phyloP scores from a whole-genome alignment of 169 alveolate species.

The Cryptosporidium felis region DNA sequence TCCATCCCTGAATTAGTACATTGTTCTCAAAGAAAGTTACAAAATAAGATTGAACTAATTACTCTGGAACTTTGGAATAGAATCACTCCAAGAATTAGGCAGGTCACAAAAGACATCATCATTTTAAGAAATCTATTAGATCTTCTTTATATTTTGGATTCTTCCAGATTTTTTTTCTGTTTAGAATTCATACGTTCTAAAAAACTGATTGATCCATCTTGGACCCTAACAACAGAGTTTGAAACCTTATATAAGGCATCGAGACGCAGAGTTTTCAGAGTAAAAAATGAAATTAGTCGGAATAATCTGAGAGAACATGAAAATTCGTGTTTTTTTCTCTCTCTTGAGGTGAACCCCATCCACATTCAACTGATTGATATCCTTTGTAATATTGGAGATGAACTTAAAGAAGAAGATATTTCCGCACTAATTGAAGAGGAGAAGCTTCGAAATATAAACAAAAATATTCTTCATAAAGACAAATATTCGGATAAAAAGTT shows the following conservation, averaged over 20 bases:
- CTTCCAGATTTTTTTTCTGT: slow-evolving; percentile 20
- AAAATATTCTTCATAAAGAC: too few species aligned
- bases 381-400: slow-evolving; percentile 8
- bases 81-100: slow-evolving; percentile 10
- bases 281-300: neutral
- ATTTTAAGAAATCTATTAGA: slow-evolving; percentile 22
- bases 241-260: slow-evolving; percentile 54
- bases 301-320: neutral
- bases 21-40: slow-evolving; percentile 10
- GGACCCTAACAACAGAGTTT: slow-evolving; percentile 55
- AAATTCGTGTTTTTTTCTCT: neutral
- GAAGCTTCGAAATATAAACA: too few species aligned
- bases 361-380: slow-evolving; percentile 38
- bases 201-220: slow-evolving; percentile 32
- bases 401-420: slow-evolving; percentile 13
- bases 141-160: slow-evolving; percentile 18
- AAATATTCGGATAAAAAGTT: too few species aligned
- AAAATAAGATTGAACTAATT: slow-evolving; percentile 21
- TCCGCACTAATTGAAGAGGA: neutral
- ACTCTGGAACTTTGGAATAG: slow-evolving; percentile 27
- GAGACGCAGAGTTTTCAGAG: slow-evolving; percentile 32
- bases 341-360: slow-evolving; percentile 53
- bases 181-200: slow-evolving; percentile 7
- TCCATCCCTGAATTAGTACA: slow-evolving; percentile 5
- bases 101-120: slow-evolving; percentile 37